Base-by-base conservation (phyloP, 2,329 filamentous ascomycete genomes). In the Lasiodiplodia hormozganensis region DNA sequence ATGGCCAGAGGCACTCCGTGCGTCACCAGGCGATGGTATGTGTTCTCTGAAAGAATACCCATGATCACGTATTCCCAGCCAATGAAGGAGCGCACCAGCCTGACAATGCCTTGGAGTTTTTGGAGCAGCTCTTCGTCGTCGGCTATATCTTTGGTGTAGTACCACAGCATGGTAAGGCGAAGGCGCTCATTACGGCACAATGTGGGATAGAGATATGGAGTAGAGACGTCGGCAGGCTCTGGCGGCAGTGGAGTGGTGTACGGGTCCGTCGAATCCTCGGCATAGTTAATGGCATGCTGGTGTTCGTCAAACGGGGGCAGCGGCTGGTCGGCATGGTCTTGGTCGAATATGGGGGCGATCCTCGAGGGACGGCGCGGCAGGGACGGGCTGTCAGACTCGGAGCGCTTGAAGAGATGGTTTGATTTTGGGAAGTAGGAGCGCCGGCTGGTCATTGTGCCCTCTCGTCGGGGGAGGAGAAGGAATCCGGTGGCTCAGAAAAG, bases 41-140 rank as follows among this genome's bases (percentile, higher is more conserved):
- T 76, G 56, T 83, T 78, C 69, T 82, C 75, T 31, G 82, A 80
- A 4, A 84, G 74, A 3, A 84, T 72, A 2, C 83, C 83, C 6
- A 83, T 75, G 21, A 68, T 80, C n/a, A 78, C 82, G 66, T 79
- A 82, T 10, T 85, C 82, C 82, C 83, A 85, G 8, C 77, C 82
- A 5, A 80, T 77, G 0, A 79, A 79, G 25, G 83, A 78, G 28
- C 79, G 74, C 0, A 80, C 81, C 2, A 85, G 73, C 18, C 76
- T 73, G 0, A 81, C 76, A 69, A 83, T 83, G 31, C 83, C 80
- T 31, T 83, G 81, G 3, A 85, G 70, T 0, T 78, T 76, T 2
- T 76, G 76, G 18, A 84, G 73, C 43, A 84, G 74, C 43, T 83
- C 81, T 7, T 70, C 70, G 65, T 85, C 81, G 8, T 80, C 72